phyloP scores from a whole-genome alignment of 768 basidiomycete species.

The Auricularia auricula-judae region DNA sequence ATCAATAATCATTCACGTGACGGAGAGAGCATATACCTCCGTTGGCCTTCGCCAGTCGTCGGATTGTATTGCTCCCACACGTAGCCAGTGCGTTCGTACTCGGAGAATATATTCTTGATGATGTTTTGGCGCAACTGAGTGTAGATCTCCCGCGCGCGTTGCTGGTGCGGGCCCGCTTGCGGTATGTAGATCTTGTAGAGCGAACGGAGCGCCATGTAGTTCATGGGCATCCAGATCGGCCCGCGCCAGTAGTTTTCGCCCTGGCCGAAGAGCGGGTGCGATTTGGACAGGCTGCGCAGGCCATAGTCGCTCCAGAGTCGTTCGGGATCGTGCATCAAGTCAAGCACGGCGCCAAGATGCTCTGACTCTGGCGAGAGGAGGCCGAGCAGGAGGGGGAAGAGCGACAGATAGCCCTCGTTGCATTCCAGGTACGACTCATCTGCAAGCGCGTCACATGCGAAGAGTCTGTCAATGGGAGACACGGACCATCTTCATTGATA shows the following conservation, averaged over 20 bases:
- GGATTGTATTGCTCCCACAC: slow-evolving; percentile 98
- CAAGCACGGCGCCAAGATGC: slow-evolving; percentile 70
- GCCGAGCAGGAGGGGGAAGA: slow-evolving; percentile 85
- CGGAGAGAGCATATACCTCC: slow-evolving; percentile 45
- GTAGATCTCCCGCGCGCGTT: slow-evolving; percentile 69
- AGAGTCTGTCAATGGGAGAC: background rate
- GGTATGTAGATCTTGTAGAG: slow-evolving; percentile 75
- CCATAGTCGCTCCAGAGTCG: slow-evolving; percentile 91
- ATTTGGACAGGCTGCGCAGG: slow-evolving; percentile 76
- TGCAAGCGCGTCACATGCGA: slow-evolving; percentile 19
- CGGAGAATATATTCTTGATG: slow-evolving; percentile 78
- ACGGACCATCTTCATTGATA: slow-evolving; percentile 71
- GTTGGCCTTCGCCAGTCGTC: slow-evolving; percentile 64
- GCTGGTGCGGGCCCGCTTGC: slow-evolving; percentile 71
- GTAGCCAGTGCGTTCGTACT: slow-evolving; percentile 86
- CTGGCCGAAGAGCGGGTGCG: slow-evolving; percentile 79
- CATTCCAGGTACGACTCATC: slow-evolving; percentile 90
- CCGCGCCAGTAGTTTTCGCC: slow-evolving; percentile 98
- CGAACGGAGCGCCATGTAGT: slow-evolving; percentile 76
- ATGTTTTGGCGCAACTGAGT: slow-evolving; percentile 69
- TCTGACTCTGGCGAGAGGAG: slow-evolving; percentile 69
- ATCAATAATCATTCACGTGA: slow-evolving; percentile 4
- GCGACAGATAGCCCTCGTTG: slow-evolving; percentile 84
- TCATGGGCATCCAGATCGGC: slow-evolving; percentile 96
- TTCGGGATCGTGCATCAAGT: slow-evolving; percentile 65